Percentiles rank a stretch among this genome's conserved stretches.
These are phyloP conservation scores for Graphilbum fragrans DNA, from an alignment of 2,329 filamentous ascomycete species.

Conservation along the genomic window DNA sequence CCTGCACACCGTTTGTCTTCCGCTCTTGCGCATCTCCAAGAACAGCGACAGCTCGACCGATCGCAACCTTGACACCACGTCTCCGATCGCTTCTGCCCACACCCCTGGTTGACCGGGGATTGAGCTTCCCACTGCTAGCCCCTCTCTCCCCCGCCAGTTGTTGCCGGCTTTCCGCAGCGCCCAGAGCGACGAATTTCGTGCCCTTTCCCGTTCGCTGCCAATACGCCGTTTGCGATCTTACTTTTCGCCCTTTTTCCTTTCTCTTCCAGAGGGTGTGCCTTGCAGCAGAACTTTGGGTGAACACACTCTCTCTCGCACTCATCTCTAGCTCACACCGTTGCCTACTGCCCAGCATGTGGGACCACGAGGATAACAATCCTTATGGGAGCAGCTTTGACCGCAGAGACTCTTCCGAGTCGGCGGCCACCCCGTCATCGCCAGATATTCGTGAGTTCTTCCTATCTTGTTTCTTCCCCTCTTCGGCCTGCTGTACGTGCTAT, in stretches of 20 bases:
- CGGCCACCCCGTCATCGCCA: conserved; percentile 51
- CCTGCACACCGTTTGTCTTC: background rate
- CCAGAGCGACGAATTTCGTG: no score
- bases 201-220: no score
- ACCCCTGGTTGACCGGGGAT: no score
- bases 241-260: background rate
- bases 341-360: conserved; percentile 61
- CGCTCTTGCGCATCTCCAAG: background rate
- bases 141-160: background rate
- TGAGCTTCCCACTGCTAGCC: background rate
- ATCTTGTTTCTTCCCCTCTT: background rate
- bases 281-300: no score
- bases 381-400: conserved; percentile 86
- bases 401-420: conserved; percentile 66
- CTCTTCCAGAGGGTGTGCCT: background rate
- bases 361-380: conserved; percentile 97
- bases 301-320: no score
- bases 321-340: background rate
- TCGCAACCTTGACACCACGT: no score
- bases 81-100: no score
- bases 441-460: conserved; percentile 33
- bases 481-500: background rate
- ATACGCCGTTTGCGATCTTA: no score
- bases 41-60: no score
- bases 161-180: no score